Evolutionary conservation across 495 filamentous ascomycete species (phyloP).

Genomic region (Aspergillus diversus): DNA sequence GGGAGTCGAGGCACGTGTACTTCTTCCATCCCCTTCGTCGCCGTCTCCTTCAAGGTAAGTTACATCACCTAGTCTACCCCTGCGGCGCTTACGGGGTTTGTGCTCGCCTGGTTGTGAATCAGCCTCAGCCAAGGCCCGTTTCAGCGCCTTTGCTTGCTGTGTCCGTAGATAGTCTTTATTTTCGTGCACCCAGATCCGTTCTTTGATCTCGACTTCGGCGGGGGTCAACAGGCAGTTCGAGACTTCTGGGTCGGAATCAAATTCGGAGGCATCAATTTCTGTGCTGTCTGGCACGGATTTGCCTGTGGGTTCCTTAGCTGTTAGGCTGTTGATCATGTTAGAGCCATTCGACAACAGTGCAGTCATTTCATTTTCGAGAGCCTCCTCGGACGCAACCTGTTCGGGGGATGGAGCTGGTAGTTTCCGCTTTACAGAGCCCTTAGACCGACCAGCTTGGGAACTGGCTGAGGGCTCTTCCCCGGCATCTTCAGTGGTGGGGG

Average conservation of each 20-base stretch:
- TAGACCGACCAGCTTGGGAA: slow-evolving; percentile 31
- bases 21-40: slow-evolving; percentile 42
- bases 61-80: slow-evolving; percentile 54
- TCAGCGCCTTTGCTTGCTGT: slow-evolving; percentile 75
- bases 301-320: slow-evolving; percentile 13
- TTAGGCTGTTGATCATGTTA: slow-evolving; percentile 40
- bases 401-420: slow-evolving; percentile 41
- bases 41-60: slow-evolving; percentile 51
- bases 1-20: slow-evolving; percentile 52
- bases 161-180: slow-evolving; percentile 88
- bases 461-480: slow-evolving; percentile 27
- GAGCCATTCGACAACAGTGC: slow-evolving; percentile 43
- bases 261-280: slow-evolving; percentile 74
- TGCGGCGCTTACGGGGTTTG: slow-evolving; percentile 51
- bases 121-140: slow-evolving; percentile 61
- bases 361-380: slow-evolving; percentile 49
- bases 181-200: slow-evolving; percentile 88
- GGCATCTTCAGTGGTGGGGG: slow-evolving; percentile 30
- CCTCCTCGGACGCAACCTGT: slow-evolving; percentile 48
- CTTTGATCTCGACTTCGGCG: slow-evolving; percentile 75
- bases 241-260: slow-evolving; percentile 80
- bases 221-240: slow-evolving; percentile 70
- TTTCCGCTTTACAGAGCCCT: slow-evolving; percentile 33
- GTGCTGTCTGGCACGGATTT: slow-evolving; percentile 46
- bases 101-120: slow-evolving; percentile 49